Evolutionary conservation across 176 grass and related monocot species (phyloP), one percentile per base, ranked within the genome.

Genomic region (Musa beccarii): DNA sequence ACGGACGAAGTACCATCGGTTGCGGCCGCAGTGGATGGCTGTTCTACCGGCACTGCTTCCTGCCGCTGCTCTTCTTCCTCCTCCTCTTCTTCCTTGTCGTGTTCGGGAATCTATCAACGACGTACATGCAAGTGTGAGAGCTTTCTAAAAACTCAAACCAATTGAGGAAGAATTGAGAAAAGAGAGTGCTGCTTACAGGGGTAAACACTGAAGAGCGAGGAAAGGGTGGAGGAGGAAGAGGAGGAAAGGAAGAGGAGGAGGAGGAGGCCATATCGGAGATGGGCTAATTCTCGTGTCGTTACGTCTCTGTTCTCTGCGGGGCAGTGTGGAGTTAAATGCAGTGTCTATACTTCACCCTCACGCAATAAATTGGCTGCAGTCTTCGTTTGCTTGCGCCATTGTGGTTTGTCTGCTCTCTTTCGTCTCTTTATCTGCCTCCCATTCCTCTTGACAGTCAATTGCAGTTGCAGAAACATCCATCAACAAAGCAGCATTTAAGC

Each of bases 61-160:
- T 34, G n/a, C 20, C 28, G 53, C 13, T 74, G 8, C 20, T 57
- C 72, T 56, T 57, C 72, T 16, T 64, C 24, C 3, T 43, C 34
- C 4, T 43, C 34, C 34, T 43, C 34, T 43, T 43, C 34, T 43
- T 43, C 34, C 34, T 43, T 4, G 34, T 76, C 59, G n/a, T 52
- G 15, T 51, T 88, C 89, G 11, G 85, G 75, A 17, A 84, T 83
- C 87, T 96, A 83, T 43, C 53, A 63, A 76, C 54, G 79, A 81
- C 20, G 13, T n/a, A 51, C 50, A 29, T 19, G 9, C 11, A 80
- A 53, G 68, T 29, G 2, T 29, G 67, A 43, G 69, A 72, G 16
- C 9, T 43, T 43, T 43, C 34, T 43, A 43, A 43, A 43, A 4
- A 43, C 34, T 43, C 34, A 6, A 43, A 43, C 34, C 4, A 43